Evolutionary conservation across 2,329 filamentous ascomycete genomes (phyloP), one percentile per base, ranked within the genome.

Genomic region (Colletotrichum simmondsii): DNA sequence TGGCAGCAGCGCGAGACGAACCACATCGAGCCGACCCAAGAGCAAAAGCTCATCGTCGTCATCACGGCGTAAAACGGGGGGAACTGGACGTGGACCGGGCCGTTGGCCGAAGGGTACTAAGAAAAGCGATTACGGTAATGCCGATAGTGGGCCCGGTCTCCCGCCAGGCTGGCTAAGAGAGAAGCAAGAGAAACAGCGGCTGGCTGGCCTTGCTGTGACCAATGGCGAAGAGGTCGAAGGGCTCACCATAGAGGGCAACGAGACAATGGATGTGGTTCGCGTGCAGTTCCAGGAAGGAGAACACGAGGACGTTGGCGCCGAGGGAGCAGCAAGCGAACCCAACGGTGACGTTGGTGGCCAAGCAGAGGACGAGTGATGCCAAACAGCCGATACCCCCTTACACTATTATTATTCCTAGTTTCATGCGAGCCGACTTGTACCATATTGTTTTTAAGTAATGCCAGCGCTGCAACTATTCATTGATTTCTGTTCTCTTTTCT

Each of bases 91-190:
- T 64, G 91, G 91, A 0, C 91, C 91, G 1, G 91, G 91, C 0
- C 86, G 91, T 54, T 92, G 90, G 90, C 91, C 91, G 0, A 92
- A 92, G 78, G 91, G 91, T 5, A 92, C 90, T 0, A 92, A 92
- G 80, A 92, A 92, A 79, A 88, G 88, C 52, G 91, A 92, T 77
- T 92, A 92, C 69, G 90, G 90, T 0, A 92, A 92, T 74, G 91
- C 91, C 0, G 89, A 90, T 42, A 92, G 90, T 76, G 91, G 90
- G 1, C 91, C 91, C 2, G 91, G 91, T 2, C 81, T 92, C 22
- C 90, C 91, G 1, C 91, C 91, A 3, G 86, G 85, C 0, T 91
- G 89, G 89, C 30, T 85, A 12, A 78, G 77, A 22, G 83, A 84
- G 60, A 82, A 75, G 65, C 70, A 1, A 76, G 83, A 84, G 61